A percentile compares a stretch with the other conserved stretches of the same genome.
phyloP scores from a whole-genome alignment of 768 basidiomycete genomes.

The Tylopilus felleus region DNA sequence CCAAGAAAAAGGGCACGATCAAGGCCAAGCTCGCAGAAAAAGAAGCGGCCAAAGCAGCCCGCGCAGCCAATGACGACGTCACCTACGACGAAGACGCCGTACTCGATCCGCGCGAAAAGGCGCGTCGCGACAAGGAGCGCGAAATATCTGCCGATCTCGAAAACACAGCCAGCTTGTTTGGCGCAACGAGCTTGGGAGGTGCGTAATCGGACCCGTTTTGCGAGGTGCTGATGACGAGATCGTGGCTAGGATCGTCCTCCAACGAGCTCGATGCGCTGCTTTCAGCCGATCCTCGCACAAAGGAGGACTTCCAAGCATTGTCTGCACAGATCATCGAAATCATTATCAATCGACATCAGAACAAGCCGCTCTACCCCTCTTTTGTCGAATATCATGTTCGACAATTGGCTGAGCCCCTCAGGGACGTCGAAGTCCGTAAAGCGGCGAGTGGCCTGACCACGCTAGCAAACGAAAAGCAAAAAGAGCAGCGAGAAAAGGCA shows the following conservation, averaged over 20 bases:
- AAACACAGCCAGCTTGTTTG: conserved; percentile 80
- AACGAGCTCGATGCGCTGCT: conserved; percentile 69
- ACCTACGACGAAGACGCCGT: conserved; percentile 73
- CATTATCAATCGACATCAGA: conserved; percentile 74
- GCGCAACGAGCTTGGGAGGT: conserved; percentile 66
- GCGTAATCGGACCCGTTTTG: background rate
- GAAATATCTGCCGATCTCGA: conserved; percentile 87
- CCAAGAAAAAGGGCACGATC: conserved; percentile 89
- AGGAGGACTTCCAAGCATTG: conserved; percentile 79
- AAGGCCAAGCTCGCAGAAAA: conserved; percentile 93
- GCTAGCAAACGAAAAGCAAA: conserved; percentile 94
- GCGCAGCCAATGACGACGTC: conserved; percentile 36
- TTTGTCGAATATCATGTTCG: conserved; percentile 86
- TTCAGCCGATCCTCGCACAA: conserved; percentile 78
- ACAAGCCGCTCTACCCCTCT: conserved; percentile 75
- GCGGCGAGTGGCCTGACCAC: conserved; percentile 80
- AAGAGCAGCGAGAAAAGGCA: conserved; percentile 79
- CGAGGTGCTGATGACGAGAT: background rate
- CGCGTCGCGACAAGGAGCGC: conserved; percentile 68
- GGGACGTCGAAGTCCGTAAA: conserved; percentile 90
- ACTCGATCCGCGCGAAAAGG: conserved; percentile 76
- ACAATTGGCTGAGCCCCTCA: conserved; percentile 70
- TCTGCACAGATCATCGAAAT: conserved; percentile 71
- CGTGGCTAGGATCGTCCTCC: conserved; percentile 55
- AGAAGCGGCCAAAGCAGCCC: conserved; percentile 67